Evolutionary conservation across 1,284 basidiomycete species (phyloP), one percentile per base, ranked within the genome.

Genomic region (Pseudomicrostroma phylloplanum): DNA sequence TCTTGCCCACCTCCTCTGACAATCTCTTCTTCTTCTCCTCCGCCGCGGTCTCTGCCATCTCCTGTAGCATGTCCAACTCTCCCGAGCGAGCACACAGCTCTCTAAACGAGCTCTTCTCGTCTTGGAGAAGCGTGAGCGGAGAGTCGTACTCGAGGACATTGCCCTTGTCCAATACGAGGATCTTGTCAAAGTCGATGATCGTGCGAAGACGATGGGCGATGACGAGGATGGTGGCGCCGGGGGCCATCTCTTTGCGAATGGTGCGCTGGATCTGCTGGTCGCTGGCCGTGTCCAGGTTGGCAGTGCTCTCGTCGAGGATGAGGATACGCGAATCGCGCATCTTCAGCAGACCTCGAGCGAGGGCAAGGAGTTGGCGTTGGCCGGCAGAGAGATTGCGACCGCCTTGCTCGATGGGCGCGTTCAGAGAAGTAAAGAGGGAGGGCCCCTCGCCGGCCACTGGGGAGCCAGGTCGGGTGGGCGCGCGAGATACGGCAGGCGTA

Each of bases 141-240:
- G 82, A 82, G 70, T 89, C 90, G 71, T 88, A 92, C 75, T 94
- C 91, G 1, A 86, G 83, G 59, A 96, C 90, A 1, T 83, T 84
- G 7, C 84, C 84, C 6, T 80, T 80, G 62, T 81, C 83, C 11
- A 85, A 77, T 2, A 84, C 83, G 3, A 84, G 71, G 40, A 87
- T 85, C 70, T 81, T 81, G 78, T 83, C 82, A 58, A 82, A 83
- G 69, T 83, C 83, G 68, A 82, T 81, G 62, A 88, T 85, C 1
- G 86, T 88, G 56, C 85, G 83, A 56, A 88, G 81, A 39, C 87
- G 81, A 78, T 88, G 87, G 1, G 87, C 86, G 62, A 87, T 87
- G 12, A 82, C 83, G 25, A 81, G 70, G 36, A 81, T 80, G 0
- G 83, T 84, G 15, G 79, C 80, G 39, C 76, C 70, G 54, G 69